Percentiles rank a stretch among this genome's conserved stretches.
These are phyloP conservation scores for Melanopsichium pennsylvanicum DNA, from an alignment of 1,284 basidiomycete species.

Conservation along the genomic window DNA sequence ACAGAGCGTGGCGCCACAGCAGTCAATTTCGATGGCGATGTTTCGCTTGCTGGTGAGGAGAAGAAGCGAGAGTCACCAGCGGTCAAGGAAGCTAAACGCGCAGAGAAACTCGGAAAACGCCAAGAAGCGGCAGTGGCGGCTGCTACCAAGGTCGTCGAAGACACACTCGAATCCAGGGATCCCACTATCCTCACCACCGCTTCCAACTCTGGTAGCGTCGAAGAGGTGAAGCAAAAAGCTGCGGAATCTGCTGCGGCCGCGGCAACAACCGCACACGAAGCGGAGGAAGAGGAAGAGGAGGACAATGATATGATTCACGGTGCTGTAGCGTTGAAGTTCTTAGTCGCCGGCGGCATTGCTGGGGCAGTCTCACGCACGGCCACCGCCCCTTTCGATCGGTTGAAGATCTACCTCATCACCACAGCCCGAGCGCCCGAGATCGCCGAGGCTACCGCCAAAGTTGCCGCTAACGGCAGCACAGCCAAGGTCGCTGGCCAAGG, in stretches of 20 bases:
- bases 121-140: conserved; percentile 37
- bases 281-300: conserved; percentile 72
- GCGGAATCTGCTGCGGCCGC: conserved; percentile 23
- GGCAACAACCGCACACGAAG: conserved; percentile 11
- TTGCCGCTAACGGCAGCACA: conserved; percentile 5
- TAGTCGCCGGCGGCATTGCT: conserved; percentile 91
- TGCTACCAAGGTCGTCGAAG: conserved; percentile 23
- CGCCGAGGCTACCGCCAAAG: conserved; percentile 21
- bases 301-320: conserved; percentile 73
- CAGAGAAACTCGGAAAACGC: conserved; percentile 35
- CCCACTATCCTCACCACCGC: not conserved
- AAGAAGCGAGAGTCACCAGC: conserved; percentile 45
- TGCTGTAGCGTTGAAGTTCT: conserved; percentile 82
- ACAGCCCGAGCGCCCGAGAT: conserved; percentile 64
- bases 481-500: conserved; percentile 46
- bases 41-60: conserved; percentile 59
- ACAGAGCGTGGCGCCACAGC: conserved; percentile 59
- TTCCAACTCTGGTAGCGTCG: conserved; percentile 2
- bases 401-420: conserved; percentile 97
- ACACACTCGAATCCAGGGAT: conserved; percentile 1
- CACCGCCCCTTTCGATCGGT: conserved; percentile 95
- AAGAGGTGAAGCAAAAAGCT: conserved; percentile 25
- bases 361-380: conserved; percentile 95
- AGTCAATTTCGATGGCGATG: conserved; percentile 63
- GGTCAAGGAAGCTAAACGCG: conserved; percentile 50